These are phyloP conservation scores for Fraxinus sp. DNA, from an alignment of 305 asterid genomes.

Conservation along the genomic window DNA sequence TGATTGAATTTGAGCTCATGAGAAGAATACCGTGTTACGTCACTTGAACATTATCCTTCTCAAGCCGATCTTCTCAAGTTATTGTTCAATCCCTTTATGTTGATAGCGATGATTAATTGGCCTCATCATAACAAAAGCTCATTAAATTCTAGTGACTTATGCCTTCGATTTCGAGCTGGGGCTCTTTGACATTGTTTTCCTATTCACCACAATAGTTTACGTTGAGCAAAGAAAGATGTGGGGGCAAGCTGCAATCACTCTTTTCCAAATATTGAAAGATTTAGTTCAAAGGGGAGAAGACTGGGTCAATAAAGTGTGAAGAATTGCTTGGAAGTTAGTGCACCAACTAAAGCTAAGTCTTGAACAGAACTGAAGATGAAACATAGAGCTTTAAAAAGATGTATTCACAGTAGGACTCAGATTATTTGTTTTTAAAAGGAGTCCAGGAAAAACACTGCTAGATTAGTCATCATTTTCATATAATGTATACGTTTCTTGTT, in stretches of 20 bases:
- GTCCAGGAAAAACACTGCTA: slow-evolving; percentile 27
- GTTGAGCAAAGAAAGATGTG: background rate
- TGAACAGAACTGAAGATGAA: slow-evolving; percentile 34
- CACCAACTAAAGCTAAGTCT: slow-evolving; percentile 30
- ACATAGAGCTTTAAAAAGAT: slow-evolving; percentile 25
- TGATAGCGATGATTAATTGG: background rate
- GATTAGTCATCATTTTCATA: slow-evolving; percentile 22
- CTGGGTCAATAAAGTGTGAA: slow-evolving; percentile 37
- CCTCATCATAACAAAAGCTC: background rate
- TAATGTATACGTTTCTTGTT: background rate
- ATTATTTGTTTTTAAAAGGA: slow-evolving; percentile 24
- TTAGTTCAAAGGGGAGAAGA: slow-evolving; percentile 25
- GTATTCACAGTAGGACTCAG: slow-evolving; percentile 21
- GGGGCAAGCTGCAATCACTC: slow-evolving; percentile 15
- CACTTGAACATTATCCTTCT: background rate
- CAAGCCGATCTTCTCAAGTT: background rate
- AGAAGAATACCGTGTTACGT: too few species aligned
- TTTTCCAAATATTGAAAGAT: slow-evolving; percentile 18
- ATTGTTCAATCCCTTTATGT: background rate
- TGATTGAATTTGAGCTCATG: background rate
- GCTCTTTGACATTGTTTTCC: background rate
- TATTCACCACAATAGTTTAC: background rate
- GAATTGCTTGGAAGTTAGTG: slow-evolving; percentile 55
- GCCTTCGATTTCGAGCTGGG: background rate
- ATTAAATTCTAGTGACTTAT: background rate